phyloP scores from a whole-genome alignment of 306 rosid genomes.

The Vicia faba region DNA sequence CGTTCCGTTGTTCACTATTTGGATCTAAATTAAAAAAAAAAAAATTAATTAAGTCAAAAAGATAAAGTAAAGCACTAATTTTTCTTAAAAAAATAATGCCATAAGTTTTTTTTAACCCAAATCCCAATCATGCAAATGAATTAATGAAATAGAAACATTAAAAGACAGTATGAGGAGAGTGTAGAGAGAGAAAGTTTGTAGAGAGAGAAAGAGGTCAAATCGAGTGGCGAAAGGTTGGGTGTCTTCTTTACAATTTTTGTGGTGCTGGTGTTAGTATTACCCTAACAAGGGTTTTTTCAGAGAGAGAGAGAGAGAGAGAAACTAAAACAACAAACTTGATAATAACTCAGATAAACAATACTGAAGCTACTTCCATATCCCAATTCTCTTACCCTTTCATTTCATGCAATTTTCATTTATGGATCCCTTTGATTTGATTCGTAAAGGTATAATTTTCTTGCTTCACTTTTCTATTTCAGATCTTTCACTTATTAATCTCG shows the following conservation, averaged over 20 bases:
- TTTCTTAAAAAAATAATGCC: too few relatives aligned
- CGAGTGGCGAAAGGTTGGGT: slow-evolving; percentile 78
- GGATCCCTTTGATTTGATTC: slow-evolving; percentile 89
- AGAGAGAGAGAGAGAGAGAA: slow-evolving; percentile 12
- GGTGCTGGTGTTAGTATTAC: slow-evolving; percentile 56
- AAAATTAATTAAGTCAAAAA: too few relatives aligned
- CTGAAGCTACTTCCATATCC: slow-evolving; percentile 46
- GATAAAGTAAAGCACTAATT: background rate
- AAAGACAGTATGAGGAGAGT: slow-evolving; percentile 22
- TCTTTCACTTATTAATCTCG: slow-evolving; percentile 41
- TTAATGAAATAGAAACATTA: slow-evolving; percentile 21
- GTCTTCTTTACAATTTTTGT: slow-evolving; percentile 54
- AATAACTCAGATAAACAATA: too few relatives aligned
- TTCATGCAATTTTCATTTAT: slow-evolving; percentile 48
- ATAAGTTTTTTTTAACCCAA: slow-evolving; percentile 20
- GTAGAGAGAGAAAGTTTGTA: slow-evolving; percentile 37
- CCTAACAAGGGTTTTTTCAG: slow-evolving; percentile 49
- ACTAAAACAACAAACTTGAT: too few relatives aligned
- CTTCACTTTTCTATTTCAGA: slow-evolving; percentile 33
- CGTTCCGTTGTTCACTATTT: too few relatives aligned
- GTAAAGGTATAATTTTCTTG: slow-evolving; percentile 59
- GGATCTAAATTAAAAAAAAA: too few relatives aligned
- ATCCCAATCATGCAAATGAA: slow-evolving; percentile 45
- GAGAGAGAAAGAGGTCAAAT: slow-evolving; percentile 67
- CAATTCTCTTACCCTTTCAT: slow-evolving; percentile 36